Evolutionary conservation across 2,329 filamentous ascomycete genomes (phyloP), one percentile per base, ranked within the genome.

Genomic region (Neonectria punicea): DNA sequence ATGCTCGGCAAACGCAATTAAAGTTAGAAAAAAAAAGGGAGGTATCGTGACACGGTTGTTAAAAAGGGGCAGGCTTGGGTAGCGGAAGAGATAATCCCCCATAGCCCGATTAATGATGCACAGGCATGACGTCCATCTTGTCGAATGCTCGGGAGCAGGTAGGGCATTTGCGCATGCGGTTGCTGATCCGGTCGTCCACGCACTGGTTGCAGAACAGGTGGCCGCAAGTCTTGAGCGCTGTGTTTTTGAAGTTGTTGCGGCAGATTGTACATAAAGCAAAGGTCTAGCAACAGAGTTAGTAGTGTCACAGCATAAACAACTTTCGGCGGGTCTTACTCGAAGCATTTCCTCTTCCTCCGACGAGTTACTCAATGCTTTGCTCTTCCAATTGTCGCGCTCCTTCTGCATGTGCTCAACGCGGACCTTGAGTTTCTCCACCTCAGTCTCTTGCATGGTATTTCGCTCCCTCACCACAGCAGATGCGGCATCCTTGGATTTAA

Each of bases 81-180:
- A 51, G 55, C 60, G 55, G 43, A 36, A 9, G 41, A 51, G 32
- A 18, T 39, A 43, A 50, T 50, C 47, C 36, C 32, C 41, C 10
- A 25, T 30, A 54, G 39, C 30, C 41, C 41, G 34, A 51, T 74
- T 71, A 82, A 67, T 81, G 80, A 76, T 92, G 89, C 54, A 89
- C 87, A 22, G 86, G 82, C 93, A 98, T 97, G 67, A 93, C 89
- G 77, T 99, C 96, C 80, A 92, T 92, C 78, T 89, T 92, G 74
- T 97, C 95, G 77, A 99, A 99, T 4, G 93, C 90, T 80, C 92
- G 92, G 74, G 92, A 93, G 84, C 97, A 99, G 73, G 93, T 95
- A 3, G 96, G 96, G 76, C 96, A 99, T 80, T 98, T 98, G 71
- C 96, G 89, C 82, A 95, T 94, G 39, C 96, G 92, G 75, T 96